Percentiles rank a stretch among this genome's conserved stretches.
Conservation (phyloP, 2,329 filamentous ascomycete species). For the Aschersonia sp. region DNA sequence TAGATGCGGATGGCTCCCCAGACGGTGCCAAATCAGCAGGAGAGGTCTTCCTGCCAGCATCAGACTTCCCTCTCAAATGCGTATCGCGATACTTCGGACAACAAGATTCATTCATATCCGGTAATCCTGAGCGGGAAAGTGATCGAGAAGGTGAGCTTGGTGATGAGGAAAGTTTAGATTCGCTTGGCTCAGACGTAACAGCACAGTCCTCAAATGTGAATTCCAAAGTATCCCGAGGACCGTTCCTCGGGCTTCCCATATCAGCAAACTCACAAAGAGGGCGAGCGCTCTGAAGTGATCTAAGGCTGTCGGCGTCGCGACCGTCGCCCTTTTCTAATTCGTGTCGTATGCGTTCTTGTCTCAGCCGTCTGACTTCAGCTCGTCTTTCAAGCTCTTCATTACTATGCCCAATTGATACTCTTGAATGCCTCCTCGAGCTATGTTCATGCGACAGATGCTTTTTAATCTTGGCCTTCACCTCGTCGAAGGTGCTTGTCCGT, state of each 20-base stretch:
- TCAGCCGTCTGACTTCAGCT: slow-evolving; percentile 39
- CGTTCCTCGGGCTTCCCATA: slow-evolving; percentile 16
- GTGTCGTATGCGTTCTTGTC: slow-evolving; percentile 42
- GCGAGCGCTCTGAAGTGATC: slow-evolving; percentile 11
- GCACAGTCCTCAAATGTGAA: slow-evolving; percentile 16
- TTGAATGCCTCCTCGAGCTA: slow-evolving; percentile 23
- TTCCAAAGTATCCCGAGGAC: slow-evolving; percentile 35
- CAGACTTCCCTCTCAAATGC: background rate
- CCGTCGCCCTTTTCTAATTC: slow-evolving; percentile 34
- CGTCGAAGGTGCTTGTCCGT: slow-evolving; percentile 25
- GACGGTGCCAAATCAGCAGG: background rate
- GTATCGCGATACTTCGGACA: background rate
- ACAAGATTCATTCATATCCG: background rate
- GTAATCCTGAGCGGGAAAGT: too few species aligned
- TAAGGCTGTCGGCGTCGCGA: slow-evolving; percentile 17
- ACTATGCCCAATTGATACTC: slow-evolving; percentile 27
- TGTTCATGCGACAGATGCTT: slow-evolving; percentile 31
- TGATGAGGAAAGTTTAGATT: slow-evolving; percentile 1
- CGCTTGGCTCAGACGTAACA: background rate
- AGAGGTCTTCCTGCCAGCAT: background rate
- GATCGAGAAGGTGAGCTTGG: background rate
- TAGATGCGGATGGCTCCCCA: background rate
- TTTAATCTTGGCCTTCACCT: slow-evolving; percentile 29
- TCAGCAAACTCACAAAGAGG: slow-evolving; percentile 13
- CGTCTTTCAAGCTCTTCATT: slow-evolving; percentile 38